These are phyloP conservation scores for Yamadazyma triangularis DNA, from an alignment of 1,139 yeast species.

Conservation along the genomic window DNA sequence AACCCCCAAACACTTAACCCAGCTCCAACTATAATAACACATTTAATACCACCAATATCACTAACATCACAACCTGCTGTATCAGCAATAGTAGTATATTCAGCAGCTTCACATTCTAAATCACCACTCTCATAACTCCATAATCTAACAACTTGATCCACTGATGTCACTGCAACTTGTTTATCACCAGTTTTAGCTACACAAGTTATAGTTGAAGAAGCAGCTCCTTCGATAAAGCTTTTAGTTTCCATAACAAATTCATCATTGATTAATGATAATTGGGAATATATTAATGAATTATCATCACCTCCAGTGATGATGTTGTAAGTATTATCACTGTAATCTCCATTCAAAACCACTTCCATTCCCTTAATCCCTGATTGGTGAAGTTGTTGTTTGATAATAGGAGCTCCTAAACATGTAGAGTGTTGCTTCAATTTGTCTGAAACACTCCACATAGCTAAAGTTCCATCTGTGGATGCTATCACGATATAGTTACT, in stretches of 20 bases:
- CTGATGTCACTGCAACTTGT: slow-evolving; percentile 50
- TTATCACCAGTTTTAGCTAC: slow-evolving; percentile 28
- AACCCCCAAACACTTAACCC: slow-evolving; percentile 56
- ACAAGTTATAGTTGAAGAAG: slow-evolving; percentile 83
- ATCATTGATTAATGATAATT: slow-evolving; percentile 20
- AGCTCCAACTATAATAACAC: slow-evolving; percentile 60
- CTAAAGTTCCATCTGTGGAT: slow-evolving; percentile 79
- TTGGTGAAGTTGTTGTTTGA: slow-evolving; percentile 65
- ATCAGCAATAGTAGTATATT: slow-evolving; percentile 83
- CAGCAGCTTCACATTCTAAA: slow-evolving; percentile 35
- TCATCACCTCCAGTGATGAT: slow-evolving; percentile 89
- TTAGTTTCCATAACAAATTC: slow-evolving; percentile 17
- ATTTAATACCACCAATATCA: slow-evolving; percentile 16
- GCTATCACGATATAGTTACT: slow-evolving; percentile 46
- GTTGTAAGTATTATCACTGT: slow-evolving; percentile 16
- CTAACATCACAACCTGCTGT: slow-evolving; percentile 57
- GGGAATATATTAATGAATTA: slow-evolving; percentile 57
- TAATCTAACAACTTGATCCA: slow-evolving; percentile 69
- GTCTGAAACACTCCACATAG: slow-evolving; percentile 49
- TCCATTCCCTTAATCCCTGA: slow-evolving; percentile 68
- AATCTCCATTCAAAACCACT: slow-evolving; percentile 9
- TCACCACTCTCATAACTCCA: slow-evolving; percentile 46
- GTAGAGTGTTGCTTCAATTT: neutral
- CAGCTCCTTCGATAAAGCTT: slow-evolving; percentile 52
- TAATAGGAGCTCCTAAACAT: slow-evolving; percentile 20